phyloP scores from a whole-genome alignment of 306 rosid species.

The Gillenia trifoliata region DNA sequence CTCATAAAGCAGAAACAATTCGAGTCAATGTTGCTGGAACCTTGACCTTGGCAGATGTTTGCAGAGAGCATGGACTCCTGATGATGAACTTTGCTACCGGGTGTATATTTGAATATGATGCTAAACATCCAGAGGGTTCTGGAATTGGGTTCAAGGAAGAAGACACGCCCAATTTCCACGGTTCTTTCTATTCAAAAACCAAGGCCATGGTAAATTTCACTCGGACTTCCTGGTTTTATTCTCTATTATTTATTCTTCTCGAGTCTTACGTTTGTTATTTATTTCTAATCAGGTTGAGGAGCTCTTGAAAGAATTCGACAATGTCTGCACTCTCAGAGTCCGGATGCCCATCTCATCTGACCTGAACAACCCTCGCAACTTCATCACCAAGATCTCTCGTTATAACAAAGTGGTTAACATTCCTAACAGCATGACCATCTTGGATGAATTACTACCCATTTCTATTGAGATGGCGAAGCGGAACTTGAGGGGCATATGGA shows the following conservation, averaged over 20 bases:
- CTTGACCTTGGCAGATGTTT: slow-evolving; percentile 79
- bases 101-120: slow-evolving; percentile 81
- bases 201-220: slow-evolving; percentile 70
- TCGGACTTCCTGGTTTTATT: not conserved
- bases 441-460: slow-evolving; percentile 82
- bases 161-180: slow-evolving; percentile 72
- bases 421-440: slow-evolving; percentile 88
- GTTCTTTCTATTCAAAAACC: slow-evolving; percentile 89
- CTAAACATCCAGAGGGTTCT: slow-evolving; percentile 77
- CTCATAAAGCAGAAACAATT: slow-evolving; percentile 72
- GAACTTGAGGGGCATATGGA: slow-evolving; percentile 82
- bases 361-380: slow-evolving; percentile 79
- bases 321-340: slow-evolving; percentile 87
- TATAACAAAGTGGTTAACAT: slow-evolving; percentile 81
- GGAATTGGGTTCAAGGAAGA: slow-evolving; percentile 88
- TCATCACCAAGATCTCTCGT: slow-evolving; percentile 85
- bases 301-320: slow-evolving; percentile 75
- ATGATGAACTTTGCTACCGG: slow-evolving; percentile 83
- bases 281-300: slow-evolving; percentile 62
- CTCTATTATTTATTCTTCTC: not conserved
- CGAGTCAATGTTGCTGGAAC: slow-evolving; percentile 78
- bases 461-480: slow-evolving; percentile 87
- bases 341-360: slow-evolving; percentile 92
- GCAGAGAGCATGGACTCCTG: slow-evolving; percentile 75
- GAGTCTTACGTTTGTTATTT: not conserved